phyloP scores from a whole-genome alignment of 2,329 filamentous ascomycete genomes.

The Hypoxylon rubiginosum region DNA sequence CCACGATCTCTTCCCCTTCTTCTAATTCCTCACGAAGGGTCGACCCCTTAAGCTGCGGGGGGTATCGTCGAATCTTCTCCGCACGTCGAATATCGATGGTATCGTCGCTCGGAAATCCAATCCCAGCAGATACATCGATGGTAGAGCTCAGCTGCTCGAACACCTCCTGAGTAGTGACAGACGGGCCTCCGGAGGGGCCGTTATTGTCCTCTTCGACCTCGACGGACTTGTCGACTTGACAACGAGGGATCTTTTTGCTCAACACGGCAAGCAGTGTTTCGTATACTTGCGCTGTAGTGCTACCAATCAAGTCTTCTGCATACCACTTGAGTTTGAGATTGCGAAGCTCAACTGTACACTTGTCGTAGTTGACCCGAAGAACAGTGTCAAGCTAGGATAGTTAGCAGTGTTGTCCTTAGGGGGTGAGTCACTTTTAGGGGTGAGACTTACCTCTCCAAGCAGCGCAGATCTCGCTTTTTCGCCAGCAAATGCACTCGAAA shows the following conservation, averaged over 20 bases:
- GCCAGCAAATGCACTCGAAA: conserved; percentile 55
- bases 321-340: conserved; percentile 82
- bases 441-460: conserved; percentile 64
- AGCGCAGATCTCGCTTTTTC: conserved; percentile 58
- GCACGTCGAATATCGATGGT: conserved; percentile 60
- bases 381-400: conserved; percentile 74
- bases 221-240: conserved; percentile 70
- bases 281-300: conserved; percentile 83
- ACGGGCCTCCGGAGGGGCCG: conserved; percentile 52
- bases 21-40: conserved; percentile 44
- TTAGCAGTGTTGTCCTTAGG: conserved; percentile 45
- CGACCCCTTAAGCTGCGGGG: conserved; percentile 47
- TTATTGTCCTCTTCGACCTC: conserved; percentile 59
- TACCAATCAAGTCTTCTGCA: conserved; percentile 77
- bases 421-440: conserved; percentile 3
- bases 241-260: conserved; percentile 76
- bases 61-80: conserved; percentile 61
- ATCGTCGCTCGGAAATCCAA: conserved; percentile 65
- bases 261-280: conserved; percentile 77
- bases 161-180: conserved; percentile 69
- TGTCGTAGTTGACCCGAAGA: conserved; percentile 86
- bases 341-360: conserved; percentile 84
- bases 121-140: conserved; percentile 67
- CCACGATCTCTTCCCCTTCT: conserved; percentile 49
- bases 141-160: conserved; percentile 65